Percentiles rank a stretch among this genome's conserved stretches.
These are phyloP conservation scores for Myxozyma nipponensis DNA, from an alignment of 805 yeast genomes.

Conservation along the genomic window DNA sequence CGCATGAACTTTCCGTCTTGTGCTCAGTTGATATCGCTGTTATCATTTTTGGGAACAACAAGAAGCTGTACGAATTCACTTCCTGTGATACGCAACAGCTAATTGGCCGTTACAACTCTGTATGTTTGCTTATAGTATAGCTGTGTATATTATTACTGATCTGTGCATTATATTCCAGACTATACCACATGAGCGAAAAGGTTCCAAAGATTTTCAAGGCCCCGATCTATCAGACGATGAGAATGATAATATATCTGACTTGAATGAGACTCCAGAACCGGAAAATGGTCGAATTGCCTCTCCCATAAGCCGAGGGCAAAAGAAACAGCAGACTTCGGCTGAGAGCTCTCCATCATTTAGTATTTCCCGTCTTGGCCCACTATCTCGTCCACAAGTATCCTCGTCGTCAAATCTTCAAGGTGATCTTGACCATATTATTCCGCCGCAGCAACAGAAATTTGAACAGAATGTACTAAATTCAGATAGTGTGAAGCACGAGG, in stretches of 20 bases:
- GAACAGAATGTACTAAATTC: no score
- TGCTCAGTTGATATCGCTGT: conserved; percentile 94
- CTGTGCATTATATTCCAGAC: conserved; percentile 1
- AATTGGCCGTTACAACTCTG: conserved; percentile 41
- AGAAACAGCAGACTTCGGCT: no score
- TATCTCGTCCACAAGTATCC: no score
- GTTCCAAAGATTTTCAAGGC: conserved; percentile 29
- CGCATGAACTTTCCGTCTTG: conserved; percentile 78
- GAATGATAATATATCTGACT: not conserved
- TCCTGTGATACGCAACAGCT: conserved; percentile 61
- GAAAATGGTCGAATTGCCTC: not conserved
- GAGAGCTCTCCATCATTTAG: no score
- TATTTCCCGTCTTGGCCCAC: no score
- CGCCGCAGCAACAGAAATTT: no score
- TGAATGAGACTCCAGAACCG: conserved; percentile 4
- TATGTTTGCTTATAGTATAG: not conserved
- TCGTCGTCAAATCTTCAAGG: no score
- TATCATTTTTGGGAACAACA: conserved; percentile 74
- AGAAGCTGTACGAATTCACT: conserved; percentile 76
- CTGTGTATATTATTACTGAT: conserved; percentile 1
- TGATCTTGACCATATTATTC: no score
- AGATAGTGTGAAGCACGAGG: no score
- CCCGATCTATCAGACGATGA: conserved; percentile 41
- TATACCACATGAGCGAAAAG: conserved; percentile 21
- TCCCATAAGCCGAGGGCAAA: not conserved